A percentile compares a stretch with the other conserved stretches of the same genome.
These are phyloP conservation scores for Backusella macrospora DNA, from an alignment of 192 early-diverging fungal genomes.

Conservation along the genomic window DNA sequence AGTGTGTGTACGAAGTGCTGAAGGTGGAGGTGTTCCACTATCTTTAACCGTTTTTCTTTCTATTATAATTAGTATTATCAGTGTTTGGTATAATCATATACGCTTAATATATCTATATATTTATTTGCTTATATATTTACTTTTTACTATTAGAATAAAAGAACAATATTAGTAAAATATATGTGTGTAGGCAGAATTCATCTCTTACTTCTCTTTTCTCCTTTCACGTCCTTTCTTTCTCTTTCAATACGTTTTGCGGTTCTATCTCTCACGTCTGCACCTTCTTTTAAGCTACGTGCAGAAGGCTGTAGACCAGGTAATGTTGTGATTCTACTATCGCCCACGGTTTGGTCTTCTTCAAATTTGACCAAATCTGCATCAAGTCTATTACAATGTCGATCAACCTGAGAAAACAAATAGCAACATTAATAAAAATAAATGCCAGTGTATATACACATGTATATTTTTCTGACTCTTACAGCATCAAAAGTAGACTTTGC, in stretches of 20 bases:
- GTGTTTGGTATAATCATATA: too few species aligned
- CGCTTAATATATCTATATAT: too few species aligned
- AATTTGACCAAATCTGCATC: conserved; percentile 93
- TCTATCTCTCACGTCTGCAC: conserved; percentile 48
- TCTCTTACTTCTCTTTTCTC: conserved; percentile 49
- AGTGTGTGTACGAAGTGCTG: conserved; percentile 21
- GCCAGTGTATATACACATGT: background rate
- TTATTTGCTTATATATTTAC: background rate
- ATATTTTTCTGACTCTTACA: conserved; percentile 48
- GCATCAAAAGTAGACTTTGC: conserved; percentile 93
- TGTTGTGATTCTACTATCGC: conserved; percentile 46
- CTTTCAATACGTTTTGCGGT: conserved; percentile 34
- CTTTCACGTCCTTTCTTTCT: conserved; percentile 33
- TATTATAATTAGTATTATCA: background rate
- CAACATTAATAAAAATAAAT: background rate
- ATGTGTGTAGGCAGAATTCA: background rate
- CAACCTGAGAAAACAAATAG: conserved; percentile 55
- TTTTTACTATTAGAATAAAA: conserved; percentile 28
- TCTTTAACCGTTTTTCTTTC: conserved; percentile 39
- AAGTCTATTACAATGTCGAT: conserved; percentile 84
- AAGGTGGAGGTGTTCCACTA: conserved; percentile 30
- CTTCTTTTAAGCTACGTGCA: conserved; percentile 35
- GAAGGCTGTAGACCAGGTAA: conserved; percentile 29
- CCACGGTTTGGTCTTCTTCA: conserved; percentile 88
- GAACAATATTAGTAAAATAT: background rate